A percentile compares a stretch with the other conserved stretches of the same genome.
These are phyloP conservation scores for Solanum sparsipilum DNA, from an alignment of 257 asterid species.

Conservation along the genomic window DNA sequence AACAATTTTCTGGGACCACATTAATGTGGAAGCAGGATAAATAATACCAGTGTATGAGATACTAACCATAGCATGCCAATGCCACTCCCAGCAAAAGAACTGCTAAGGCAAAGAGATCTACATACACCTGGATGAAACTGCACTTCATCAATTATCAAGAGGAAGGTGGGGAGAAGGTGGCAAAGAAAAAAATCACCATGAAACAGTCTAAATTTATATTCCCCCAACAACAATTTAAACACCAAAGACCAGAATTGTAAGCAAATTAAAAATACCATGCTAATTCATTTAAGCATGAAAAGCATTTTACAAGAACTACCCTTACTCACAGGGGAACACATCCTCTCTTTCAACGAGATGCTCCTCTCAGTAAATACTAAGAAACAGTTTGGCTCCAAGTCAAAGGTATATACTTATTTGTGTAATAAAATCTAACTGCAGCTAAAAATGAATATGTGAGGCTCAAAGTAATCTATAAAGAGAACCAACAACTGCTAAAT, in stretches of 20 bases:
- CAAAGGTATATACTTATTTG: neutral
- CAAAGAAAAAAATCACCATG: neutral
- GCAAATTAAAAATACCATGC: neutral
- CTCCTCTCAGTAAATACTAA: neutral
- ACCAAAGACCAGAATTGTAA: neutral
- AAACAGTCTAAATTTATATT: neutral
- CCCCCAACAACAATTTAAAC: neutral
- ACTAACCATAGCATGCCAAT: conserved; percentile 88
- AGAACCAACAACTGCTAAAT: neutral
- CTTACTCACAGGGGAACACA: neutral
- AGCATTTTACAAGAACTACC: neutral
- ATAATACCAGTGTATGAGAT: neutral
- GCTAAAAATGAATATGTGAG: neutral
- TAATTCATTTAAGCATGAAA: neutral
- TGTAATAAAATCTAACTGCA: neutral
- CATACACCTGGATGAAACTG: conserved; percentile 59
- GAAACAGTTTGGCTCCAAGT: neutral
- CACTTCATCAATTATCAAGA: neutral
- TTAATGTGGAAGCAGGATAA: neutral
- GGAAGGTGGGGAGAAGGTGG: neutral
- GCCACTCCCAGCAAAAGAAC: conserved; percentile 77
- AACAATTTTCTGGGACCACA: neutral
- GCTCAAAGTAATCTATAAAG: neutral
- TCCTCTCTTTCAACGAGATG: neutral
- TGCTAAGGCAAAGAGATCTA: conserved; percentile 63